Evolutionary conservation across 495 filamentous ascomycete species (phyloP), one percentile per base, ranked within the genome.

Genomic region (Annulohypoxylon moriforme): DNA sequence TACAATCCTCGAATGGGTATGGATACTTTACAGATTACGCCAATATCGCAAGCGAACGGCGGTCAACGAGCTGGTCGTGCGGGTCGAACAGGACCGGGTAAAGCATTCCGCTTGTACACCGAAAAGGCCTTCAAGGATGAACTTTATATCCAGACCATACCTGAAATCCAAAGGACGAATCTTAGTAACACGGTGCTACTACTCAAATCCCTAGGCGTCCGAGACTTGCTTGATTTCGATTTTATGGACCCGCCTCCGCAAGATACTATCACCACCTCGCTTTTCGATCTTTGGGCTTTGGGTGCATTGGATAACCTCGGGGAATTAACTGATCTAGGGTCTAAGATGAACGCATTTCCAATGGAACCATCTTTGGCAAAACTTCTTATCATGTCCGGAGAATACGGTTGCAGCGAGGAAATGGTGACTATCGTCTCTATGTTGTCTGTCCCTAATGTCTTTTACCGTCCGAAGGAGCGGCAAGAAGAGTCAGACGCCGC

Each of bases 161-260:
- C 96, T 0, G 96, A 99, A 76, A 99, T 99, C 33, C 96, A 99
- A 78, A 89, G 96, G 44, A 98, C 96, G 3, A 98, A 97, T 75
- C 86, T 99, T 13, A 90, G 92, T 73, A 98, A 98, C 72, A 99
- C 94, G 0, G 94, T 98, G 1, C 84, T 99, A 11, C 86, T 99
- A 9, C 84, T 99, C 53, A 99, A 99, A 76, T 97, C 94, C 1
- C 84, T 99, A 7, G 95, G 95, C 2, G 96, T 99, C 27, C 94
- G 92, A 76, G 94, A 99, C 72, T 85, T 99, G 16, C 83, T 99
- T 2, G 96, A 99, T 73, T 99, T 99, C 73, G 94, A 98, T 76
- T 99, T 99, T 74, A 97, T 99, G 94, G 96, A 99, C 71, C 96
- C 96, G 0, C 96, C 96, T 6, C 96, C 96, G 0, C 96, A 99